Conservation (phyloP, 345 rosid genomes). For the Dimocarpus longan region DNA sequence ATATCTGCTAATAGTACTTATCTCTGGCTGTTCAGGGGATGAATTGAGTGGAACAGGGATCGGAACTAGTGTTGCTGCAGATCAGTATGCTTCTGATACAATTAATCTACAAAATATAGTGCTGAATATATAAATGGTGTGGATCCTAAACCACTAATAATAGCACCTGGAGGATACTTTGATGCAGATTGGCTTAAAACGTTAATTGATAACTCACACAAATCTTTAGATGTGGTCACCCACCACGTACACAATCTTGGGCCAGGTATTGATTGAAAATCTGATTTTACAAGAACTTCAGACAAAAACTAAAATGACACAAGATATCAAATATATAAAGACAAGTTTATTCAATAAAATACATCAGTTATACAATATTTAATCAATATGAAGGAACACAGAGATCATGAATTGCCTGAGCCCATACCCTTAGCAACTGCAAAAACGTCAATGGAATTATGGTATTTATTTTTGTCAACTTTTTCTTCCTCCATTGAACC, state of each 20-base stretch:
- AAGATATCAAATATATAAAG: too few species aligned
- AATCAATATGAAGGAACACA: too few species aligned
- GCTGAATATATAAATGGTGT: slow-evolving; percentile 44
- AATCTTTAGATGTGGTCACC: slow-evolving; percentile 59
- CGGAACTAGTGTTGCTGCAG: slow-evolving; percentile 70
- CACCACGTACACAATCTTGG: slow-evolving; percentile 96
- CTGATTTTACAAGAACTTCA: too few species aligned
- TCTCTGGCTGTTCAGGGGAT: slow-evolving; percentile 58
- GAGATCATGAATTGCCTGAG: too few species aligned
- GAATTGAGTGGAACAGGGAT: slow-evolving; percentile 82
- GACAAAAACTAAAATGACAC: too few species aligned
- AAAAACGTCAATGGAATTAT: too few species aligned
- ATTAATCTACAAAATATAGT: slow-evolving; percentile 52
- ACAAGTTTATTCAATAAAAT: too few species aligned
- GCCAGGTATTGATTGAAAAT: slow-evolving; percentile 53
- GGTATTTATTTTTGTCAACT: too few species aligned
- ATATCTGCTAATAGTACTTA: background rate
- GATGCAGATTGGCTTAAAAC: slow-evolving; percentile 67
- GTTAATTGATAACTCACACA: slow-evolving; percentile 51
- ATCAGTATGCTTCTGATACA: slow-evolving; percentile 75
- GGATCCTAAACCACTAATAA: slow-evolving; percentile 58
- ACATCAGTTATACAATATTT: too few species aligned
- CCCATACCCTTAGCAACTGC: too few species aligned
- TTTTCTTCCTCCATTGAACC: too few species aligned
- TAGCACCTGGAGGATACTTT: slow-evolving; percentile 92